Base-by-base conservation (phyloP, 176 grass and related monocot genomes). In the Oryza rufipogon region DNA sequence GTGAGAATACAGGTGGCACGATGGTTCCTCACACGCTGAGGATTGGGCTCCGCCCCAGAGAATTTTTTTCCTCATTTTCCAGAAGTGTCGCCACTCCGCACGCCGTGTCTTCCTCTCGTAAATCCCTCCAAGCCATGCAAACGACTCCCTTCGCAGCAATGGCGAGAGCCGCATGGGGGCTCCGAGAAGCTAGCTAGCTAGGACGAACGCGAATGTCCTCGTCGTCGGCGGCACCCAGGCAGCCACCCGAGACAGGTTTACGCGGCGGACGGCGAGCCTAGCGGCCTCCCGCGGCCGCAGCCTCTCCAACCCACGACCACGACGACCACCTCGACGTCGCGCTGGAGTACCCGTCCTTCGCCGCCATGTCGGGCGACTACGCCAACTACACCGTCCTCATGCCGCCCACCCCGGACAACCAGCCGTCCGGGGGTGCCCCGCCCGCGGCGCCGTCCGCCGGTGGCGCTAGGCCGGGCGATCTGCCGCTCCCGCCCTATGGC, bases 391-490 rank as follows among this genome's bases (percentile, higher is more conserved):
- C 90, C 12, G 92, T 97, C 73, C 79, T 88, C 75, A 97, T 97
- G 90, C 94, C 94, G 5, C 92, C 94, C 51, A 97, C 94, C 9
- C 92, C 94, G n/a, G 92, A 97, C 78, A 97, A 97, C 84, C 92
- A 97, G 72, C 92, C 94, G 0, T 61, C 78, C 26, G 47, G 68
- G 39, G 87, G 46, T 23, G 86, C 63, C 49, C 22, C 63, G 2
- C 25, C 64, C 22, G 20, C 51, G 9, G 61, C 77, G 28, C 32
- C 73, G 6, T 76, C 71, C 20, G 51, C 20, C 4, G 64, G 80
- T 7, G 28, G 64, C 2, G 16, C 46, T 41, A 97, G 85, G 78
- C 92, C 80, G 11, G 87, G 46, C 12, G 86, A 94, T 28, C 39
- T 64, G 6, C 85, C 86, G 4, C 32, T 71, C 22, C 79, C 85